phyloP scores from a whole-genome alignment of 805 yeast species.

The Myxozyma monticola region DNA sequence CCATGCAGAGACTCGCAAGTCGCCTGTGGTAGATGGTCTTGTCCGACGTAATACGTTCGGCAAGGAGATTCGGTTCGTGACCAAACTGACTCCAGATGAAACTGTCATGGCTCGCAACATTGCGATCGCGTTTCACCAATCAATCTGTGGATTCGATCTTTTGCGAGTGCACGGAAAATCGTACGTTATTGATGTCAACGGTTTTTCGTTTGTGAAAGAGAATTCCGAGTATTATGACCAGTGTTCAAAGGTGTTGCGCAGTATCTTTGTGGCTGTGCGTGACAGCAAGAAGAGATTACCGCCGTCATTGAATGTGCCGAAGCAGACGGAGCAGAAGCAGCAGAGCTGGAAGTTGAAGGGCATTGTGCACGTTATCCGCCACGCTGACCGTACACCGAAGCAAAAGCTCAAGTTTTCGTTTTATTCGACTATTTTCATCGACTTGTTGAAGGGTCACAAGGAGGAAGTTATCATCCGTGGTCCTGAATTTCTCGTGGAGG shows the following conservation, averaged over 20 bases:
- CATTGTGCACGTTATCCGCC: slow-evolving; percentile 84
- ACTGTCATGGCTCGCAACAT: slow-evolving; percentile 77
- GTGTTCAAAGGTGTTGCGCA: slow-evolving; percentile 73
- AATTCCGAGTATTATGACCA: slow-evolving; percentile 81
- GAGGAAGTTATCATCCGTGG: slow-evolving; percentile 95
- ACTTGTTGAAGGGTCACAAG: slow-evolving; percentile 86
- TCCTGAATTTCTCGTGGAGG: slow-evolving; percentile 79
- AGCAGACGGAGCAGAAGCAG: slow-evolving; percentile 54
- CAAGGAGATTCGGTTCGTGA: slow-evolving; percentile 88
- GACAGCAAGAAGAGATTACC: slow-evolving; percentile 46
- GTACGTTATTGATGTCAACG: slow-evolving; percentile 95
- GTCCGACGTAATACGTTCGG: slow-evolving; percentile 97
- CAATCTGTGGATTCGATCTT: slow-evolving; percentile 95
- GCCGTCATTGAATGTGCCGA: slow-evolving; percentile 37
- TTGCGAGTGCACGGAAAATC: slow-evolving; percentile 84
- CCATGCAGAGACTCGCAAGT: slow-evolving; percentile 97
- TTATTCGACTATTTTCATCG: slow-evolving; percentile 80
- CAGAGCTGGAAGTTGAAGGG: slow-evolving; percentile 98
- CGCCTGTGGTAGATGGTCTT: slow-evolving; percentile 99
- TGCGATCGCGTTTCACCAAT: slow-evolving; percentile 76
- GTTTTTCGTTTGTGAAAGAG: slow-evolving; percentile 96
- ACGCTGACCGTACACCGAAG: slow-evolving; percentile 98
- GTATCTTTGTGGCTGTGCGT: slow-evolving; percentile 53
- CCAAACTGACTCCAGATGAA: slow-evolving; percentile 75
- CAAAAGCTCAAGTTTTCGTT: slow-evolving; percentile 96